These are phyloP conservation scores for Teratosphaeria viscida DNA, from an alignment of 2,329 filamentous ascomycete species.

Conservation along the genomic window DNA sequence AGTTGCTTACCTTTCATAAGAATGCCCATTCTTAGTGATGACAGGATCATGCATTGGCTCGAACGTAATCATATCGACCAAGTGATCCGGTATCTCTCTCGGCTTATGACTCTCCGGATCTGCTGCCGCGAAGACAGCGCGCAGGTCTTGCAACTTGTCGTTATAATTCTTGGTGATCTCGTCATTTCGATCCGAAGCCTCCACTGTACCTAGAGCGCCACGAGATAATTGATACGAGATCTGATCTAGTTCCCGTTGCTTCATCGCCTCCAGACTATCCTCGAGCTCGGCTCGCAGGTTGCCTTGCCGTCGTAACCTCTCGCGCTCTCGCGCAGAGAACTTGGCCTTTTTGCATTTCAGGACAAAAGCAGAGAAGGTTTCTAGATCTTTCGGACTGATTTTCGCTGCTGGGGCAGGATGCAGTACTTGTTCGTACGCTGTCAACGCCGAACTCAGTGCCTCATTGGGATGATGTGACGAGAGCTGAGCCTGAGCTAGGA, in stretches of 20 bases:
- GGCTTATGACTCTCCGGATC: conserved; percentile 34
- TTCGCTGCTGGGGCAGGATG: conserved; percentile 50
- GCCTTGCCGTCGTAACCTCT: conserved; percentile 44
- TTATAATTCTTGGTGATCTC: conserved; percentile 34
- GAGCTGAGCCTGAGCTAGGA: conserved; percentile 64
- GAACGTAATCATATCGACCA: conserved; percentile 51
- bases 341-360: conserved; percentile 73
- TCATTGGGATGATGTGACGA: conserved; percentile 60
- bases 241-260: conserved; percentile 31
- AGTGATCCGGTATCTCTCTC: conserved; percentile 62
- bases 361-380: conserved; percentile 56
- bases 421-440: conserved; percentile 52
- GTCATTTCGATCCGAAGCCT: conserved; percentile 36
- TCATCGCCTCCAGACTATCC: conserved; percentile 39
- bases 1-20: conserved; percentile 58
- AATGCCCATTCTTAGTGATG: conserved; percentile 71
- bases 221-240: conserved; percentile 21
- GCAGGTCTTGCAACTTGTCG: conserved; percentile 34
- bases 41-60: conserved; percentile 34
- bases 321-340: conserved; percentile 66
- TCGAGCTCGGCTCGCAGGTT: conserved; percentile 53
- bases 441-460: conserved; percentile 58
- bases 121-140: conserved; percentile 37
- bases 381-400: conserved; percentile 21
- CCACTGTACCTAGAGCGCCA: conserved; percentile 32